Percentiles rank a stretch among this genome's conserved stretches.
phyloP scores from a whole-genome alignment of 106 monocot species.

The Ottelia alismoides region DNA sequence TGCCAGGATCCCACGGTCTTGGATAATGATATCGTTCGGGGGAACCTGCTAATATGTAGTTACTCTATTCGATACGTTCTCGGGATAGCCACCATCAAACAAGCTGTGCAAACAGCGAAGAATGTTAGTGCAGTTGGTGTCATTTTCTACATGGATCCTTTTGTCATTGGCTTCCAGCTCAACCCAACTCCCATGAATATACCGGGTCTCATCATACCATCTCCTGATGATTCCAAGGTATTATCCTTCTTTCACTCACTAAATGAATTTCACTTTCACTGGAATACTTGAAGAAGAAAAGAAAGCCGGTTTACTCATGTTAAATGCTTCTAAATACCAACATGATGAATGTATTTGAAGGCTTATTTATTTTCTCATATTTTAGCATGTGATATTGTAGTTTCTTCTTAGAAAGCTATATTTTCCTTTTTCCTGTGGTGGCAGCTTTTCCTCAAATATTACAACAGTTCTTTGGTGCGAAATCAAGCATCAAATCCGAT shows the following conservation, averaged over 20 bases:
- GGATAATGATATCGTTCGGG: constrained; percentile 35
- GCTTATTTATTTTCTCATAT: no score
- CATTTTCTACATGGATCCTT: no score
- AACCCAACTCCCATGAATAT: constrained; percentile 80
- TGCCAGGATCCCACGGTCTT: constrained; percentile 72
- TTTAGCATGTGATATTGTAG: no score
- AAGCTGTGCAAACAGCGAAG: constrained; percentile 63
- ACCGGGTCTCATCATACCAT: constrained; percentile 81
- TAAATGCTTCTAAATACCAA: no score
- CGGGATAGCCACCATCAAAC: constrained; percentile 64
- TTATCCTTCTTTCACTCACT: not conserved
- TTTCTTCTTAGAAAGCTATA: no score
- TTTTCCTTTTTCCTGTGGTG: not conserved
- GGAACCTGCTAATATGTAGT: constrained; percentile 69
- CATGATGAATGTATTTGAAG: no score
- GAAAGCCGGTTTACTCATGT: no score
- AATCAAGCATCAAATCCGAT: constrained; percentile 31
- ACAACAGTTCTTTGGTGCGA: constrained; percentile 59
- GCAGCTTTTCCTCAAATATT: constrained; percentile 60
- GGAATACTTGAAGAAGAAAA: no score
- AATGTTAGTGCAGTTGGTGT: constrained; percentile 74
- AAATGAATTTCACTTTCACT: not conserved
- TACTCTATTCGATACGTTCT: constrained; percentile 77
- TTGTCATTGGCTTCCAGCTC: no score
- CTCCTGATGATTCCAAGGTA: constrained; percentile 85